phyloP scores from a whole-genome alignment of 202 grass and related monocot genomes.

The Hordeum pubiflorum region DNA sequence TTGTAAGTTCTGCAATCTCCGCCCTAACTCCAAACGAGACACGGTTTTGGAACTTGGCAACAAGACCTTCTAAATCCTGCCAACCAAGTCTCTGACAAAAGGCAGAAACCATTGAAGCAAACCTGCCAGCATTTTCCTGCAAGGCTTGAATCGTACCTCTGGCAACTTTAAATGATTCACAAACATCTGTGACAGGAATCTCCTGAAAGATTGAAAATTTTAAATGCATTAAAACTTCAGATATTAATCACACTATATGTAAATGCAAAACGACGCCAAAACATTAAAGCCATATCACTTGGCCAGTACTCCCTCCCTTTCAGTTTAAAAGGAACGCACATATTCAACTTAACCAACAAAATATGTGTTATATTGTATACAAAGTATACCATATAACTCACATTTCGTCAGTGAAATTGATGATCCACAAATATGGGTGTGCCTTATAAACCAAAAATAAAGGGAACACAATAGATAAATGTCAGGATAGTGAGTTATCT shows the following conservation, averaged over 20 bases:
- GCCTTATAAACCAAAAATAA: neutral
- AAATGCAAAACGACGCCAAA: neutral
- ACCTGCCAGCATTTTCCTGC: slow-evolving; percentile 98
- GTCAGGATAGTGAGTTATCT: neutral
- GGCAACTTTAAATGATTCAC: slow-evolving; percentile 88
- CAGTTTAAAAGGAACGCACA: neutral
- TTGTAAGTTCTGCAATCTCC: slow-evolving; percentile 84
- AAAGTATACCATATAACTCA: neutral
- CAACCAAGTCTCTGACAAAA: slow-evolving; percentile 97
- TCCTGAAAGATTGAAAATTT: slow-evolving; percentile 44
- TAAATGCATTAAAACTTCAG: neutral
- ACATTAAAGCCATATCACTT: neutral
- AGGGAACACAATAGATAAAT: neutral
- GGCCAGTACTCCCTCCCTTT: neutral
- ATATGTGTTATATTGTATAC: neutral
- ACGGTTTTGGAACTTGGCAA: slow-evolving; percentile 95
- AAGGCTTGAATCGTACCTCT: slow-evolving; percentile 85
- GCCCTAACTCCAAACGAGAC: slow-evolving; percentile 96
- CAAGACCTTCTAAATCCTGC: slow-evolving; percentile 87
- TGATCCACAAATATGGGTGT: neutral
- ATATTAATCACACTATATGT: neutral
- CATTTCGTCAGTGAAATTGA: neutral
- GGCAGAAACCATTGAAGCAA: slow-evolving; percentile 89
- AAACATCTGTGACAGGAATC: slow-evolving; percentile 80
- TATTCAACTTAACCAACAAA: neutral